Evolutionary conservation across 495 filamentous ascomycete species (phyloP), one percentile per base, ranked within the genome.

Genomic region (Astrothelium subdiscretum): DNA sequence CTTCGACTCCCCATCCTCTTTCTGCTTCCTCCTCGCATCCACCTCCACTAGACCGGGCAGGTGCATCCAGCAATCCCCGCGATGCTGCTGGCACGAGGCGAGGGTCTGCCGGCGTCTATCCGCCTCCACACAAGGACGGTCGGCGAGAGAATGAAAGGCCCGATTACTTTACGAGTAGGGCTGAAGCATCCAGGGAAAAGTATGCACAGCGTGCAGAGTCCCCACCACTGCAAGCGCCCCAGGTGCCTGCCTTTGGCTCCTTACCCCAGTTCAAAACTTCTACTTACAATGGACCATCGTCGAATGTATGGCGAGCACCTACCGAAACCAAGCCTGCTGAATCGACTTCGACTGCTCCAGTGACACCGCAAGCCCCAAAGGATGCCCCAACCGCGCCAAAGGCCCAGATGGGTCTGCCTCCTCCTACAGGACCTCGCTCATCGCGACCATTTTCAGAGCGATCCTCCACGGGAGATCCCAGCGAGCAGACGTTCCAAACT

Each of bases 191-290:
- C 13, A 76, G 74, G 65, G 79, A 80, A 31, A 61, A 67, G 15
- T 68, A 74, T 59, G 72, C 66, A 32, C 68, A 72, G 22, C 72
- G 66, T 59, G 61, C 67, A 59, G 75, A 78, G 62, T 79, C 88
- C 24, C 86, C 90, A 12, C 90, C 89, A 20, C 88, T 89, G n/a
- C 77, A 88, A 57, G 86, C 87, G 40, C 88, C 89, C 13, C 85
- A 89, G 32, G 90, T 92, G 2, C 90, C 90, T 20, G 87, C 89
- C 1, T 92, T 95, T 77, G 88, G 88, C 12, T 88, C 86, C 8
- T 26, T 54, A 20, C 48, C 48, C 8, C 48, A 54, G 6, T 29
- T 54, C 48, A 54, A 54, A 20, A 77, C 62, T 3, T 27, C 51
- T 1, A 59, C 24, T 29, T 62, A 51, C 32, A 38, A 35, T 40